Base-by-base conservation (phyloP, 2,329 filamentous ascomycete genomes). In the Colletotrichum sp. region DNA sequence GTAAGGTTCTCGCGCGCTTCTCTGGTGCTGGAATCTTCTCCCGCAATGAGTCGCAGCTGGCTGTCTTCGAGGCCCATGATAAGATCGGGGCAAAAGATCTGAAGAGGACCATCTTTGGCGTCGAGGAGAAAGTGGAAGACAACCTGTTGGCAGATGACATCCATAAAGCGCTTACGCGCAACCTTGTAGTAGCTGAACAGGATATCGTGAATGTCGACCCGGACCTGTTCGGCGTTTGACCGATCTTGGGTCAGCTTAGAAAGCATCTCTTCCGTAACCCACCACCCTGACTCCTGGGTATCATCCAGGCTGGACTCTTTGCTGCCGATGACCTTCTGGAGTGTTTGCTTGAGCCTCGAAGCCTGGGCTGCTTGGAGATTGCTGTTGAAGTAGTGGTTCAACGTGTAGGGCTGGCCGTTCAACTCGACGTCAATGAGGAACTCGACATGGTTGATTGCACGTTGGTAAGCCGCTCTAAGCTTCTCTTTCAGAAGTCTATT, bases 151-250 rank as follows among this genome's bases (percentile, higher is more conserved):
- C 87, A 92, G 3, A 95, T 82, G 5, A 86, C 88, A 78, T 95
- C 93, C 3, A 93, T 87, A 73, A 95, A 93, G 0, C 92, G 88
- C 79, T 90, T 90, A 15, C 85, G 86, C 0, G 92, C 87, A 2
- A 93, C 89, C 30, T 90, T 87, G 84, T 94, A 94, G 81, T 93
- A 94, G 3, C 88, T 86, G 32, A 86, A 81, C 0, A 94, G 84
- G 2, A 90, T 89, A 74, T 94, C 89, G 71, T 93, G 90, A 6
- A 94, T 88, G 12, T 92, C 87, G 39, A 89, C 84, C 5, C 86
- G 78, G 1, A 83, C 82, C 55, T 87, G 72, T 61, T 74, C 32
- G 6, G 48, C 68, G n/a, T 72, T 72, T 16, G 52, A 52, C 0
- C 43, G 24, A 24, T 67, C 59, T 13, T 39, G 36, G 4, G 61